Conservation (phyloP, 345 rosid genomes). For the Passiflora organensis region DNA sequence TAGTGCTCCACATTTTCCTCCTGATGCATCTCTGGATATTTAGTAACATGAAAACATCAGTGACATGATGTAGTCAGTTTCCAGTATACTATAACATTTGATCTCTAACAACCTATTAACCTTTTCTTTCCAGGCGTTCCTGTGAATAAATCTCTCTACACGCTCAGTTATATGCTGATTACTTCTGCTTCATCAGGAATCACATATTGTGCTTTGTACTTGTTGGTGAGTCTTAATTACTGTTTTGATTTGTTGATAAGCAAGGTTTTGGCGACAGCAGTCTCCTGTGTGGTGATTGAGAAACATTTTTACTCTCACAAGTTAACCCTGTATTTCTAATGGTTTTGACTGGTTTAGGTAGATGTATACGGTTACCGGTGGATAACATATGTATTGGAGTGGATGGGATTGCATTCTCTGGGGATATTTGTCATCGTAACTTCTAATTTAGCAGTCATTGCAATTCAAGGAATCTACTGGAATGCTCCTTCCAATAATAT, state of each 20-base stretch:
- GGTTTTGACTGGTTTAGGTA: conserved; percentile 24
- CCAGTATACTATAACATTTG: not conserved
- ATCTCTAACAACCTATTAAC: not conserved
- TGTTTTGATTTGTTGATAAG: not conserved
- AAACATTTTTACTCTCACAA: too few relatives aligned
- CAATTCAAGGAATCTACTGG: conserved; percentile 41
- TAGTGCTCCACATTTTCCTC: not conserved
- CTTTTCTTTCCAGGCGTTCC: conserved; percentile 31
- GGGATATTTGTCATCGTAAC: conserved; percentile 30
- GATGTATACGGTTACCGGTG: conserved; percentile 31
- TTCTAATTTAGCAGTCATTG: conserved; percentile 33
- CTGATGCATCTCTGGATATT: not conserved
- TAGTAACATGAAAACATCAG: not conserved
- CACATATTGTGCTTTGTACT: conserved; percentile 32
- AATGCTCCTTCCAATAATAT: conserved; percentile 28
- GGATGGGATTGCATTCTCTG: conserved; percentile 49
- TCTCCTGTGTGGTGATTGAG: too few relatives aligned
- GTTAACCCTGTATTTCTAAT: not conserved
- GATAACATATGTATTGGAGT: conserved; percentile 26
- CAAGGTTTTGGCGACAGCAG: not conserved
- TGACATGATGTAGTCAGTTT: too few relatives aligned
- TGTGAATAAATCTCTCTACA: conserved; percentile 38
- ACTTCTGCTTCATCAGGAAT: conserved; percentile 41
- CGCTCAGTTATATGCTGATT: conserved; percentile 36
- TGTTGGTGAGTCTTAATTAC: conserved; percentile 32